Conservation (phyloP, 352 stramenopile genomes). For the Globisporangium recalcitrans region DNA sequence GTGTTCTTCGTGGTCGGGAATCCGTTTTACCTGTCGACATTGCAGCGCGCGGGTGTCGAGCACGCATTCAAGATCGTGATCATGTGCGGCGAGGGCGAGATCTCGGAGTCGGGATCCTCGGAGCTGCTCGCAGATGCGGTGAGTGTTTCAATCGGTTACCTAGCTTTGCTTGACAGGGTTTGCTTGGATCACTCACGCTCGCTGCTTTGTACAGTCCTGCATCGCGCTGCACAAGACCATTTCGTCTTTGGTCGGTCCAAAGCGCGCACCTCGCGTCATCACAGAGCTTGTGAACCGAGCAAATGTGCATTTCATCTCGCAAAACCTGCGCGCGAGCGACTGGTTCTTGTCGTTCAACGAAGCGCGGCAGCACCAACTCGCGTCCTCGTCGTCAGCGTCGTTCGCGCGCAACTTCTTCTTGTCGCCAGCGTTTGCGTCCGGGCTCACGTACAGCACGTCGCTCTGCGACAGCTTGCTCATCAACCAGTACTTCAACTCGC, state of each 20-base stretch:
- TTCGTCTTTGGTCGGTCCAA: conserved; percentile 51
- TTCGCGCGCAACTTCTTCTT: conserved; percentile 82
- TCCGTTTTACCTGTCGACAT: conserved; percentile 47
- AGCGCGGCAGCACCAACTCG: conserved; percentile 24
- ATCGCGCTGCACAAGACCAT: conserved; percentile 85
- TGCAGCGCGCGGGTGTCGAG: conserved; percentile 61
- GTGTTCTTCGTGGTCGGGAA: conserved; percentile 72
- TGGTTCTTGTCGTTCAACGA: conserved; percentile 48
- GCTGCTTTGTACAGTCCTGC: conserved; percentile 33
- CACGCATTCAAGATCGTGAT: conserved; percentile 68
- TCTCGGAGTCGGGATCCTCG: conserved; percentile 50
- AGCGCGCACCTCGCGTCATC: conserved; percentile 58
- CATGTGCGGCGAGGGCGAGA: conserved; percentile 53
- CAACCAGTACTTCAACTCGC: conserved; percentile 86
- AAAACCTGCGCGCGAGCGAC: conserved; percentile 60
- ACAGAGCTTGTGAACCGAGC: conserved; percentile 75
- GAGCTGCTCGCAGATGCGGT: conserved; percentile 75
- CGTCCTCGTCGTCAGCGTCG: conserved; percentile 42
- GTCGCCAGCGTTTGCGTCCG: conserved; percentile 75
- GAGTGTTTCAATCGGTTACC: conserved; percentile 1
- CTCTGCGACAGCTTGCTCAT: conserved; percentile 84
- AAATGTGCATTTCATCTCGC: conserved; percentile 81
- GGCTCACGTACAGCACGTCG: conserved; percentile 79
- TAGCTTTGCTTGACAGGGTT: background rate
- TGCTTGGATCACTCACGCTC: background rate